phyloP scores from a whole-genome alignment of 345 rosid genomes.

The Microthlaspi erraticum region DNA sequence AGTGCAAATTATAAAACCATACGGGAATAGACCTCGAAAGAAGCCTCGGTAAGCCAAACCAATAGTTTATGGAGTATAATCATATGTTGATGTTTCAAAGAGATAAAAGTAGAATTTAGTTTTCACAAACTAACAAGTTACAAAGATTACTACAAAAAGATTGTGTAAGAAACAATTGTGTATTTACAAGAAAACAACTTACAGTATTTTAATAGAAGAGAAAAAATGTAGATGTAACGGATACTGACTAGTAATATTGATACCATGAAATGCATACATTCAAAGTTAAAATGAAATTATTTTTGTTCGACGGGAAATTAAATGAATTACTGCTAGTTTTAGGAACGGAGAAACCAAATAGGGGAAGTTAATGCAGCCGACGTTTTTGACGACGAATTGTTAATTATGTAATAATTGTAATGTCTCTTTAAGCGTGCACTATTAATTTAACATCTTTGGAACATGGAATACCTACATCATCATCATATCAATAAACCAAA shows the following conservation, averaged over 20 bases:
- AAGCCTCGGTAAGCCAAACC: slow-evolving; percentile 36
- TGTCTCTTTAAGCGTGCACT: slow-evolving; percentile 36
- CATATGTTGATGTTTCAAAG: neutral
- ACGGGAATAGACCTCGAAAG: slow-evolving; percentile 8
- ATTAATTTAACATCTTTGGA: slow-evolving; percentile 1
- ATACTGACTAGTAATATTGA: neutral
- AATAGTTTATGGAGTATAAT: neutral
- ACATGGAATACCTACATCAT: neutral
- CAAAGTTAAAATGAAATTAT: neutral
- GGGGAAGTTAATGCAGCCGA: slow-evolving; percentile 42
- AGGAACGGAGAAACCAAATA: slow-evolving; percentile 17
- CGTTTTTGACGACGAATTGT: slow-evolving; percentile 30
- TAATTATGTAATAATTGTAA: slow-evolving; percentile 13
- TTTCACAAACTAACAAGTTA: neutral
- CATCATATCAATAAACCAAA: slow-evolving; percentile 1
- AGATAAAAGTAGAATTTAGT: neutral
- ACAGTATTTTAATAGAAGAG: too few relatives aligned
- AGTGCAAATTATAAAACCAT: slow-evolving; percentile 34
- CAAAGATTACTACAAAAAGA: neutral
- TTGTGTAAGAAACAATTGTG: too few relatives aligned
- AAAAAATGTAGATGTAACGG: neutral
- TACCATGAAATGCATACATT: neutral
- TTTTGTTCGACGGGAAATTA: neutral
- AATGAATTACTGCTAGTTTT: slow-evolving; percentile 25
- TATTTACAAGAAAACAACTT: too few relatives aligned